Conservation (phyloP, 78 protist genomes). For the Pigoraptor vietnamica region DNA sequence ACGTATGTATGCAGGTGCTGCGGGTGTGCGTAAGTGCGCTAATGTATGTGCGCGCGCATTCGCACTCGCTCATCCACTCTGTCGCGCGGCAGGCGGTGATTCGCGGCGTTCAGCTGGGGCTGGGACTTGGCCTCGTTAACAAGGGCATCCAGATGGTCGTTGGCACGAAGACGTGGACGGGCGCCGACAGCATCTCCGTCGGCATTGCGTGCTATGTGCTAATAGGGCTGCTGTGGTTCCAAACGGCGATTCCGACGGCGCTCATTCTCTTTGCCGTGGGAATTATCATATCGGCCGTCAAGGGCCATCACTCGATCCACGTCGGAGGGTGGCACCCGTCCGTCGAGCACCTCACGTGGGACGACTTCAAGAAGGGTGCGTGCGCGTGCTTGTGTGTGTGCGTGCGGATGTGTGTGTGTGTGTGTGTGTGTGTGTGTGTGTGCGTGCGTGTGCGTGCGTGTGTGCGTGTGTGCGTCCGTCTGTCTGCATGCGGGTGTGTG, state of each 20-base stretch:
- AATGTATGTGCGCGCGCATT: too few species aligned
- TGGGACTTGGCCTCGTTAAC: not conserved
- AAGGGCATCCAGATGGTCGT: not conserved
- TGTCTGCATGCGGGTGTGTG: not conserved
- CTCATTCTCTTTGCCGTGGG: constrained; percentile 17
- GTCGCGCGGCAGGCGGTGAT: not conserved
- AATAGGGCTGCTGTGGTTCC: not conserved
- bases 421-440: too few species aligned
- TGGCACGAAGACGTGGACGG: not conserved
- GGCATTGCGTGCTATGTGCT: not conserved
- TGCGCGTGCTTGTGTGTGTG: not conserved
- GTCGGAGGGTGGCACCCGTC: not conserved
- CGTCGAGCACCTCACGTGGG: not conserved
- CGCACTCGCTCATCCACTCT: not conserved
- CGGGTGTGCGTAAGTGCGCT: too few species aligned
- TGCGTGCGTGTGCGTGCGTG: too few species aligned
- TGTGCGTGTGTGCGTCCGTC: not conserved
- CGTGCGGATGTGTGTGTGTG: not conserved
- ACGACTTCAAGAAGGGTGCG: not conserved
- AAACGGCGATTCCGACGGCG: not conserved
- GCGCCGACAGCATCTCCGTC: not conserved
- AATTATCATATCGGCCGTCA: not conserved
- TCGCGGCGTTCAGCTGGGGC: constrained; percentile 24
- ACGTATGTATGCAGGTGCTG: too few species aligned
- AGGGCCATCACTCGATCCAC: not conserved